Evolutionary conservation across 768 basidiomycete species (phyloP), one percentile per base, ranked within the genome.

Genomic region (Phlegmacium glaucopus): DNA sequence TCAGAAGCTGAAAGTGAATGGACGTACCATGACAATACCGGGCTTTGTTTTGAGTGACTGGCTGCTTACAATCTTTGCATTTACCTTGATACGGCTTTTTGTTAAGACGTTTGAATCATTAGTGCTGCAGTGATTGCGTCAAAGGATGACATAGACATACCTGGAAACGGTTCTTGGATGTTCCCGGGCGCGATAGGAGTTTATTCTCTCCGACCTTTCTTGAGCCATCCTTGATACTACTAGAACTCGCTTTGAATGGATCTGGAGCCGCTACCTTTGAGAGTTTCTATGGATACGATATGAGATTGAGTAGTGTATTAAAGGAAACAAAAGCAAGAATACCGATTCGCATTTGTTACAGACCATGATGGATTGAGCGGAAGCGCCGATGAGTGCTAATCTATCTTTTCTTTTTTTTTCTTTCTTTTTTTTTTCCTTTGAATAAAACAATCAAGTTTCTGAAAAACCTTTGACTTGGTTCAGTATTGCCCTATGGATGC

Each of bases 221-320:
- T 26, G 83, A 79, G 40, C 89, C 89, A 13, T 85, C 85, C 70
- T 86, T 90, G 69, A 90, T 85, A 53, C 82, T 80, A 42, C 69
- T 68, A 2, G 86, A 83, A 39, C 85, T 84, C 9, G 88, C 77
- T 27, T 75, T 77, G 68, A 91, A 93, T 34, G 90, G 90, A 70
- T 93, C 90, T 39, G 90, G 91, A 3, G 90, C 90, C 47, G 90
- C 90, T 38, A 93, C 77, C 66, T 89, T 92, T 48, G 89, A 91
- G 45, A 90, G 79, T 90, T 93, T 93, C 90, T 93, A 64, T 62
- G 61, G 59, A 58, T 54, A 64, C 49, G 45, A 29, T 49, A 34
- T 11, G 52, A 45, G 56, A 44, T 42, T 53, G 52, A 48, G 35
- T 34, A 43, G 40, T 39, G 48, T 54, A 50, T 52, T 36, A 49